A percentile compares a stretch with the other conserved stretches of the same genome.
Conservation (phyloP, 345 rosid genomes). For the Lumnitzera littorea region DNA sequence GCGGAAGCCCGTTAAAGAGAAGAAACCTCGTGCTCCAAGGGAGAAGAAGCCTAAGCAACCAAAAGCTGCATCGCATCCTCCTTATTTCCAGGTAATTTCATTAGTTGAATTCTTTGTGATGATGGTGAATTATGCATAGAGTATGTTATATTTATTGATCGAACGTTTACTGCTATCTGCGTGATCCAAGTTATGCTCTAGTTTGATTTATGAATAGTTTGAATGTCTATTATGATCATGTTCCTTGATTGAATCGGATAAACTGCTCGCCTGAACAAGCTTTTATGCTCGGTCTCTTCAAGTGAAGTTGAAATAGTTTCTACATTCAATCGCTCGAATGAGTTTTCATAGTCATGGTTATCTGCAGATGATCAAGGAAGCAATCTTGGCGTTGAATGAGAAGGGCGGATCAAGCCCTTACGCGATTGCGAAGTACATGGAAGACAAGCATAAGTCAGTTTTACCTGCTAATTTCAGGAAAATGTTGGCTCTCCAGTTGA, state of each 20-base stretch:
- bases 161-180: too few relatives aligned
- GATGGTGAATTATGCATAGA: background rate
- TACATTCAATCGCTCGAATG: background rate
- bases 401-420: slow-evolving; percentile 79
- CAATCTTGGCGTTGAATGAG: slow-evolving; percentile 50
- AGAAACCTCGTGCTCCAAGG: slow-evolving; percentile 23
- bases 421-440: slow-evolving; percentile 77
- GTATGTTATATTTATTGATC: too few relatives aligned
- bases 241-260: too few relatives aligned
- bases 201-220: too few relatives aligned
- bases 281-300: too few relatives aligned
- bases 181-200: too few relatives aligned
- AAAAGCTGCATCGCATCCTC: slow-evolving; percentile 61
- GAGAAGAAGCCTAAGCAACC: slow-evolving; percentile 35
- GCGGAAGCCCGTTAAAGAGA: slow-evolving; percentile 27
- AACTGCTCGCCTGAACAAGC: too few relatives aligned
- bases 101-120: background rate
- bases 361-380: slow-evolving; percentile 74
- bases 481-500: slow-evolving; percentile 52
- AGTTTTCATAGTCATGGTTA: background rate
- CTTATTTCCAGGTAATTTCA: slow-evolving; percentile 58
- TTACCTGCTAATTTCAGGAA: slow-evolving; percentile 67
- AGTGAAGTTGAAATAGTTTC: too few relatives aligned
- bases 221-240: too few relatives aligned
- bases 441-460: slow-evolving; percentile 58